A percentile compares a stretch with the other conserved stretches of the same genome.
phyloP scores from a whole-genome alignment of 2,329 filamentous ascomycete species.

The Aspergillus brunneoviolaceus region DNA sequence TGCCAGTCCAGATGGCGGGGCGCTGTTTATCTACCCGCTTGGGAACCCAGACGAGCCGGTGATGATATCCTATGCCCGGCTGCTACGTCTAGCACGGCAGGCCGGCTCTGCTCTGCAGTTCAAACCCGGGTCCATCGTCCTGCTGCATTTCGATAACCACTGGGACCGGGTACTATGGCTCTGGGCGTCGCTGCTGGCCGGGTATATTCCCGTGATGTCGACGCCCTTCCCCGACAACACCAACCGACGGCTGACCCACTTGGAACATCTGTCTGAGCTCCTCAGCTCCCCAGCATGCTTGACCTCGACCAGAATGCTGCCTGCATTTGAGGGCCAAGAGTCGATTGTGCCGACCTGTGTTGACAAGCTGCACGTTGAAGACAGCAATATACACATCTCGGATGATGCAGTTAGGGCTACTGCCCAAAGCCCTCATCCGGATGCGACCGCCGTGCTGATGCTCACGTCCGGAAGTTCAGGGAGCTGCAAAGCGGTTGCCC shows the following conservation, averaged over 20 bases:
- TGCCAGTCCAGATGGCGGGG: neutral
- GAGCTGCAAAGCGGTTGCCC: slow-evolving; percentile 51
- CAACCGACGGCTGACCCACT: slow-evolving; percentile 28
- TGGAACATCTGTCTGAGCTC: slow-evolving; percentile 27
- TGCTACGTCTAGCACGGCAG: neutral
- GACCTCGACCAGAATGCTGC: neutral
- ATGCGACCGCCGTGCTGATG: slow-evolving; percentile 44
- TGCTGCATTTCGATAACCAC: slow-evolving; percentile 38
- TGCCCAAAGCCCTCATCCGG: neutral
- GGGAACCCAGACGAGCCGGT: neutral
- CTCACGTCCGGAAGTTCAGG: slow-evolving; percentile 56
- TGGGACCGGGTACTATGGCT: slow-evolving; percentile 42
- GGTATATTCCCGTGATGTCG: slow-evolving; percentile 38
- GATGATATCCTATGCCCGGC: neutral
- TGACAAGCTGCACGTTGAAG: neutral
- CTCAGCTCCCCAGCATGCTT: slow-evolving; percentile 9
- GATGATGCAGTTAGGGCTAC: neutral
- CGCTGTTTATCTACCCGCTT: neutral
- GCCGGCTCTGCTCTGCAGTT: neutral
- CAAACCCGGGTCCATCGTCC: neutral
- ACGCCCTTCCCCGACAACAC: slow-evolving; percentile 31
- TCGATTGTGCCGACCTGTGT: neutral
- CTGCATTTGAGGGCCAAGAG: neutral
- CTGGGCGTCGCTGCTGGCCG: slow-evolving; percentile 40
- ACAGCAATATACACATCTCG: neutral